Percentiles rank a stretch among this genome's conserved stretches.
Evolutionary conservation across 1,284 basidiomycete genomes (phyloP).

Genomic region (Exobasidium cylindrosporum): DNA sequence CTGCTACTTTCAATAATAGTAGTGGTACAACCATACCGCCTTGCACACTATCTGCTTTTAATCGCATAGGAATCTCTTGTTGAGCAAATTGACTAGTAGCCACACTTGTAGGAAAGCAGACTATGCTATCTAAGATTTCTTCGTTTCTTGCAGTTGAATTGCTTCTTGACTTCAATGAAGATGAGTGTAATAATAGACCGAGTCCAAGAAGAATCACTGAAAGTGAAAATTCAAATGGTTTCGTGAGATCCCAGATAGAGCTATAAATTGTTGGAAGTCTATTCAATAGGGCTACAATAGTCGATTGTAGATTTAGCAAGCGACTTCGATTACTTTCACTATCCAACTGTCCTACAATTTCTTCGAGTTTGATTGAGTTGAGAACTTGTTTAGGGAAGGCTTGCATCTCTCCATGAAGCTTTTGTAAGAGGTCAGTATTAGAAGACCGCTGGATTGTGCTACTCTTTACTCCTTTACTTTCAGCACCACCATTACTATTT

Average conservation of each 20-base stretch:
- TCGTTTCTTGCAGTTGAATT: constrained; percentile 23
- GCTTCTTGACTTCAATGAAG: constrained; percentile 22
- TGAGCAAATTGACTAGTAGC: constrained; percentile 32
- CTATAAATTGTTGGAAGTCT: constrained; percentile 58
- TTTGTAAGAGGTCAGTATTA: constrained; percentile 58
- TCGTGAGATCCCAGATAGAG: constrained; percentile 67
- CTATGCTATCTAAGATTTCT: constrained; percentile 37
- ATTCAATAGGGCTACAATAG: constrained; percentile 57
- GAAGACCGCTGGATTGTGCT: not conserved
- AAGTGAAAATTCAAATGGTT: constrained; percentile 66
- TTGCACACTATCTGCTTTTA: constrained; percentile 26
- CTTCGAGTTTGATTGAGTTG: constrained; percentile 30
- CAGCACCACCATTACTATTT: not conserved
- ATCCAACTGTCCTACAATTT: constrained; percentile 40
- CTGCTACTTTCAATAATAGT: constrained; percentile 56
- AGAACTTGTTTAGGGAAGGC: constrained; percentile 40
- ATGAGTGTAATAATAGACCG: constrained; percentile 59
- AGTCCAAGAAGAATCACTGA: constrained; percentile 74
- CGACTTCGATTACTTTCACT: constrained; percentile 17
- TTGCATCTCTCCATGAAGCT: constrained; percentile 75
- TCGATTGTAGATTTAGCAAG: constrained; percentile 53
- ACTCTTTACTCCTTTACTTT: not conserved
- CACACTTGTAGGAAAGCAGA: constrained; percentile 45
- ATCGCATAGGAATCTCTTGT: constrained; percentile 32
- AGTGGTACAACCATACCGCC: constrained; percentile 16